Base-by-base conservation (phyloP, 2,329 filamentous ascomycete genomes). In the Neoarthrinium moseri region DNA sequence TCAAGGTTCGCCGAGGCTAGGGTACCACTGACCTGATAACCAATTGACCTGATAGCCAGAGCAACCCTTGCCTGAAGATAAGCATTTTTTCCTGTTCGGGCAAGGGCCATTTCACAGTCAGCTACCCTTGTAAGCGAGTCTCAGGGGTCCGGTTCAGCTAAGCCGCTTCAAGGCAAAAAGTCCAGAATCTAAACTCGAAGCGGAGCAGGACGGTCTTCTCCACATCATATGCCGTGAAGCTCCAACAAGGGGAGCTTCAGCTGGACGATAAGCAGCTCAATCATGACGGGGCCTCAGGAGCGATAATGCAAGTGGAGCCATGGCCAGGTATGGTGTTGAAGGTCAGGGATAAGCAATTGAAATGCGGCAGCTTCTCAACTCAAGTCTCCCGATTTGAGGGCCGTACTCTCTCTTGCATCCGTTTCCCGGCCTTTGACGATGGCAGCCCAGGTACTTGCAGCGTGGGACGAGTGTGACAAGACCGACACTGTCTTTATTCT, bases 401-500 rank as follows among this genome's bases (percentile, higher is more conserved):
- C 17, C 3, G 23, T 22, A 13, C 8, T 22, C 26, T 24, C 18
- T 38, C 6, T 11, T n/a, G 12, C 11, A 2, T 0, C 20, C 20
- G 15, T 17, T n/a, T n/a, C 12, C 21, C 22, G 17, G 10, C 3
- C 21, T 39, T 18, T 26, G 8, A 22, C 20, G 12, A 48, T 48
- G 45, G 55, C 61, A 26, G 62, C 63, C n/a, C 56, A 63, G 7
- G 61, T 71, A n/a, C 54, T 69, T 30, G 51, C 67, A 32, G 73
- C 71, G 17, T 78, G 74, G 73, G 71, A 75, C 43, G 65, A 68
- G 39, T 78, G 75, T 58, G 69, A 74, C 57, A 70, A 72, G 49
- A 74, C 61, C n/a, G 75, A 78, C 53, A 77, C 75, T 0, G 60
- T 73, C 35, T 76, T 76, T 56, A 67, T 77, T 37, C 63, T 77